Evolutionary conservation across 2,329 filamentous ascomycete species (phyloP), one percentile per base, ranked within the genome.

Genomic region (Cercospora brassicicola): DNA sequence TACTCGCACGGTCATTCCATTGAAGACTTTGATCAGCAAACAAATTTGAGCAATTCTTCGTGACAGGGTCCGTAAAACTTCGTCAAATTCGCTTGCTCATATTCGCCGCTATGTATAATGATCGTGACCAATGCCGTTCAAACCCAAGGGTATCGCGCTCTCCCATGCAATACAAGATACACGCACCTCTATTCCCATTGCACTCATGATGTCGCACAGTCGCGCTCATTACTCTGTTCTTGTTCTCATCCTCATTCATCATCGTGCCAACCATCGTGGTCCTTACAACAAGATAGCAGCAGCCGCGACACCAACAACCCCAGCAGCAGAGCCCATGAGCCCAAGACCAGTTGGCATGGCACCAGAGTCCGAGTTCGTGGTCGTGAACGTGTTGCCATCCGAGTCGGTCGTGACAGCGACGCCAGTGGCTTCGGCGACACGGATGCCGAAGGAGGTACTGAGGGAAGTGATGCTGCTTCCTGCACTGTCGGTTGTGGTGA

Each of bases 251-350:
- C 3, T 1, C 9, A 23, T 51, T 51, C 45, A 13, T 23, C 45
- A 18, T 23, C 18, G 10, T 11, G 39, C 7, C 4, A 2, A 10
- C 11, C 42, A 20, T 51, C 8, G 11, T 2, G 1, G 6, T 4
- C 26, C 81, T n/a, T 74, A 78, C 68, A 78, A 65, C 61, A 78
- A 60, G 18, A 78, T 33, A 13, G 76, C 74, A 62, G 74, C 77
- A 66, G 73, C 77, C 48, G 76, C 67, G 11, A 76, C 73, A 71
- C 75, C 77, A 4, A 76, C 42, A 10, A 73, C 71, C 55, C 75
- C 77, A 20, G 74, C 72, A 20, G 74, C 76, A 18, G 70, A 68
- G 10, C 76, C 73, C 18, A 73, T 56, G 42, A 69, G 59, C n/a
- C 68, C 72, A 13, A 71, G 66, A 15, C 73, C 73, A 10, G 68